A percentile compares a stretch with the other conserved stretches of the same genome.
Conservation (phyloP, 2,329 filamentous ascomycete genomes). For the Phoma sp. region DNA sequence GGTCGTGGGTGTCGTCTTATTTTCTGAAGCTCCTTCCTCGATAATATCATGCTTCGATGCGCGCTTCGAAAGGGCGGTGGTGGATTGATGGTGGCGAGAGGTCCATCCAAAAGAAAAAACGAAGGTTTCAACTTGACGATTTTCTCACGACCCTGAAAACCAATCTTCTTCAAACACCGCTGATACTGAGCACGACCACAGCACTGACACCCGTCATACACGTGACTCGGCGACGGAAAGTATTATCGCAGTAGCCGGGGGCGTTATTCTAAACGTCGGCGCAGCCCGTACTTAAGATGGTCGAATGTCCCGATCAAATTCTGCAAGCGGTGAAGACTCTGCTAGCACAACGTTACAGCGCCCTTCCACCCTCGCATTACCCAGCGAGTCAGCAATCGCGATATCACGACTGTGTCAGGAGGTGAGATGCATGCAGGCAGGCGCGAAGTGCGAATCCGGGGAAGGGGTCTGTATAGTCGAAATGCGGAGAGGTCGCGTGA, state of each 20-base stretch:
- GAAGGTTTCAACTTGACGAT: no score
- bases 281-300: slow-evolving; percentile 10
- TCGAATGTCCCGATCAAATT: slow-evolving; percentile 13
- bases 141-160: no score
- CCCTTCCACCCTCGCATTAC: slow-evolving; percentile 2
- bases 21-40: no score
- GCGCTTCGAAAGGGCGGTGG: no score
- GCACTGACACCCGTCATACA: no score
- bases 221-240: background rate
- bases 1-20: no score
- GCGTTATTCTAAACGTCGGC: no score
- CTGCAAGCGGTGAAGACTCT: slow-evolving; percentile 20
- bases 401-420: background rate
- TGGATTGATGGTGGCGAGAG: no score
- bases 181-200: no score
- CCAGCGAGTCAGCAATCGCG: slow-evolving; percentile 1
- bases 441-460: slow-evolving; percentile 14
- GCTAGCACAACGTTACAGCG: slow-evolving; percentile 10
- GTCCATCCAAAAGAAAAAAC: no score
- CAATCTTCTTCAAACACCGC: no score
- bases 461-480: background rate
- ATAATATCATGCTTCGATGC: no score
- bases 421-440: slow-evolving; percentile 13
- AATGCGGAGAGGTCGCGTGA: slow-evolving; percentile 13
- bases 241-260: background rate